Evolutionary conservation across 192 early-diverging fungal species (phyloP).

Genomic region (Lobosporangium transversale): DNA sequence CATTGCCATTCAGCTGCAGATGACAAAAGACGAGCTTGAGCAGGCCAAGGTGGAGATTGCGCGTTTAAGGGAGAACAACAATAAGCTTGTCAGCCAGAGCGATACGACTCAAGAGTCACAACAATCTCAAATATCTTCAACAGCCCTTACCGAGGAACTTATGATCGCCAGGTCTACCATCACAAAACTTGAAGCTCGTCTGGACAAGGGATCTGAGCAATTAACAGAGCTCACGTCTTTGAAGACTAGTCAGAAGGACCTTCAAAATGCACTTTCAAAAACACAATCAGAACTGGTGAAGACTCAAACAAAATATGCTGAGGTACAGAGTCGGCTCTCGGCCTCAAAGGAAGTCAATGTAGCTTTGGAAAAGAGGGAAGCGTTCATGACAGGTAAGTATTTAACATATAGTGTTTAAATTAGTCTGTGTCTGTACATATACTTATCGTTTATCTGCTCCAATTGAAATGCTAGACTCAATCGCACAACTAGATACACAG

Average conservation of each 20-base stretch:
- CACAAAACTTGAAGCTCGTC: slow-evolving; percentile 10
- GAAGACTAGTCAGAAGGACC: slow-evolving; percentile 13
- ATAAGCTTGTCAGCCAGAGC: slow-evolving; percentile 11
- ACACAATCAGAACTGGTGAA: slow-evolving; percentile 8
- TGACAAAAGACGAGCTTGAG: slow-evolving; percentile 35
- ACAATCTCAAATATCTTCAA: not conserved
- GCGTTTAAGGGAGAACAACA: slow-evolving; percentile 14
- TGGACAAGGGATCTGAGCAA: slow-evolving; percentile 10
- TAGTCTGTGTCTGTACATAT: not conserved
- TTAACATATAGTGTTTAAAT: not conserved
- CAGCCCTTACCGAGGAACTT: slow-evolving; percentile 18
- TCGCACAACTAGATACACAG: slow-evolving; percentile 8
- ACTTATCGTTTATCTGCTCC: not conserved
- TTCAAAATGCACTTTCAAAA: slow-evolving; percentile 3
- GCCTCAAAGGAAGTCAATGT: slow-evolving; percentile 2
- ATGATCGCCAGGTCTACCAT: slow-evolving; percentile 25
- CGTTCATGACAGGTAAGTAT: slow-evolving; percentile 11
- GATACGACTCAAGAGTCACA: slow-evolving; percentile 2
- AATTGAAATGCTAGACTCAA: not conserved
- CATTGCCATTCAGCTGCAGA: slow-evolving; percentile 32
- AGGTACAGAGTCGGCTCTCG: slow-evolving; percentile 11
- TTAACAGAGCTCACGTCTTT: not conserved
- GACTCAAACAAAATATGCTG: not conserved
- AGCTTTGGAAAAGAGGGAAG: slow-evolving; percentile 14
- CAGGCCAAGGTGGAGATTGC: slow-evolving; percentile 28